Percentiles rank a stretch among this genome's conserved stretches.
phyloP scores from a whole-genome alignment of 2,329 filamentous ascomycete species.

The Fusarium secorum region DNA sequence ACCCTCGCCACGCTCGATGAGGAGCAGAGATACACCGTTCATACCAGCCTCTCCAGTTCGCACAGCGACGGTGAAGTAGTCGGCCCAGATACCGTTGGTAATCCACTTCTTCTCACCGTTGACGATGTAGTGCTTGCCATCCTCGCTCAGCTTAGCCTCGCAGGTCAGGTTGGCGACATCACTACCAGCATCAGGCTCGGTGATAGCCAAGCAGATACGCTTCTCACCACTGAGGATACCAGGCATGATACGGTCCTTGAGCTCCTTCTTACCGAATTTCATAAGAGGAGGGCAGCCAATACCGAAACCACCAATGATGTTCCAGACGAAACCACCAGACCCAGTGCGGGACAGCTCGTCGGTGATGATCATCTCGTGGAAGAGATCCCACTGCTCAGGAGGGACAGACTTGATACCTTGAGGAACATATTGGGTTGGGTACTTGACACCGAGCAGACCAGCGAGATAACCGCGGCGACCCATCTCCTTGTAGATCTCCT shows the following conservation, averaged over 20 bases:
- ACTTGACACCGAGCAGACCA: conserved; percentile 86
- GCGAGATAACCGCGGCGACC: conserved; percentile 91
- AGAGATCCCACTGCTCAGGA: conserved; percentile 93
- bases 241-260: conserved; percentile 88
- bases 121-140: conserved; percentile 99
- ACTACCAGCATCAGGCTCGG: conserved; percentile 92
- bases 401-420: conserved; percentile 77
- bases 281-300: conserved; percentile 92
- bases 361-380: conserved; percentile 95
- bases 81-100: conserved; percentile 94
- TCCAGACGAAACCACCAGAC: conserved; percentile 96
- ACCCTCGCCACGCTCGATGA: conserved; percentile 90
- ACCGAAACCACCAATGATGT: conserved; percentile 93
- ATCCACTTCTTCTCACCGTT: conserved; percentile 99
- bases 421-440: conserved; percentile 77
- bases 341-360: conserved; percentile 91
- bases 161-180: conserved; percentile 96
- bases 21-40: conserved; percentile 88
- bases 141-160: conserved; percentile 92
- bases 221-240: conserved; percentile 91
- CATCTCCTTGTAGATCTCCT: conserved; percentile 93
- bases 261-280: conserved; percentile 86
- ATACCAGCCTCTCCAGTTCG: conserved; percentile 88
- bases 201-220: conserved; percentile 96
- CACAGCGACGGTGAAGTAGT: conserved; percentile 98